Evolutionary conservation across 768 basidiomycete species (phyloP), one percentile per base, ranked within the genome.

Genomic region (Lactarius evosmus): DNA sequence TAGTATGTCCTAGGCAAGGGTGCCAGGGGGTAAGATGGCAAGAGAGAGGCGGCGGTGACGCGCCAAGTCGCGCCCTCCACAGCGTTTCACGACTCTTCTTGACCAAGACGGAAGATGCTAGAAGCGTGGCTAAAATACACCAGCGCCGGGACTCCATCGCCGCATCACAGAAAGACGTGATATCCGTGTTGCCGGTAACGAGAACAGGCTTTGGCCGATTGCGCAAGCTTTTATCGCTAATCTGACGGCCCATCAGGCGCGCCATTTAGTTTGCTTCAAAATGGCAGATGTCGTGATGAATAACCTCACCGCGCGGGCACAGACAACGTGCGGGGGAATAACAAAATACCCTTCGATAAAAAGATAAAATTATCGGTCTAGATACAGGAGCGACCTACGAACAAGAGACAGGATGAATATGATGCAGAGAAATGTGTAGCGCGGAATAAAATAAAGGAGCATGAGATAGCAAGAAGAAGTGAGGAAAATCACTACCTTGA

Each of bases 351-450:
- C 27, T 51, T 55, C 60, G 34, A 51, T 46, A 14, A 33, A 36
- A 63, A 53, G 53, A 64, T 65, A 46, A 65, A 61, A 56, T 65
- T 65, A 65, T 61, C 59, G 64, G 64, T 51, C 62, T 65, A 65
- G 64, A 65, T 65, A 65, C 64, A 65, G 38, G 40, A 60, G 30
- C 49, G 59, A 65, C 64, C 64, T 56, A 65, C 63, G 59, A 56
- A 56, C 58, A 34, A 41, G 50, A 49, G 59, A 57, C 59, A 57
- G 29, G 55, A 61, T 65, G 59, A 61, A 65, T 60, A 40, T 29
- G 46, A 27, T 33, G 59, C 59, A 61, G 34, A 25, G 49, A 56
- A 44, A 44, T 32, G 40, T 61, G 51, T 41, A 34, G 33, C 63
- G 60, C 34, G 65, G 52, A 51, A 54, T 36, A 66, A 59, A 62